phyloP scores from a whole-genome alignment of 345 rosid species.

The Brassica napus region DNA sequence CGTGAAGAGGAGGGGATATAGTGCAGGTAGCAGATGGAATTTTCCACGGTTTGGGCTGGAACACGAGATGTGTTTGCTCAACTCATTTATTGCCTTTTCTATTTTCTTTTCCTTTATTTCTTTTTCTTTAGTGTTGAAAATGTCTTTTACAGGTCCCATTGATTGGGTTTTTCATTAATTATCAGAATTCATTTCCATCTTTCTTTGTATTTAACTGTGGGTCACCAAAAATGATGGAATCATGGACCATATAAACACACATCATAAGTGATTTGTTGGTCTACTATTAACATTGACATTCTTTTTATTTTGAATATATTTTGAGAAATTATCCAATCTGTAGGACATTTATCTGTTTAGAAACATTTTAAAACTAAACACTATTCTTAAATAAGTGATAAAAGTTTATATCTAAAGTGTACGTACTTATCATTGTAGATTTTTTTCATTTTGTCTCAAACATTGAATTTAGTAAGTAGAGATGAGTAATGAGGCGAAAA shows the following conservation, averaged over 20 bases:
- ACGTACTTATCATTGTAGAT: background rate
- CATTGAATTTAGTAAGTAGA: background rate
- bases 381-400: background rate
- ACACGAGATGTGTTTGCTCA: constrained; percentile 25
- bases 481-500: background rate
- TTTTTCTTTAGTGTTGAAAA: constrained; percentile 13
- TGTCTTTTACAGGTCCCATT: constrained; percentile 19
- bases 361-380: background rate
- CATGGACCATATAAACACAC: background rate
- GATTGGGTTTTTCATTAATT: constrained; percentile 11
- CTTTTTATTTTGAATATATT: background rate
- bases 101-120: background rate
- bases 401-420: background rate
- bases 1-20: background rate
- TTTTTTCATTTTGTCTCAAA: background rate
- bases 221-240: constrained; percentile 3
- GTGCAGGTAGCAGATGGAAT: constrained; percentile 34
- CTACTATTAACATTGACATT: background rate
- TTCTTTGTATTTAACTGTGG: constrained; percentile 9
- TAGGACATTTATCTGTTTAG: background rate
- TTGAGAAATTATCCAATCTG: background rate
- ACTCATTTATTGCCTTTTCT: constrained; percentile 18
- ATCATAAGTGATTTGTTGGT: background rate
- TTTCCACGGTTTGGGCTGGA: constrained; percentile 27
- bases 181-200: background rate